These are phyloP conservation scores for Fusarium sp. DNA, from an alignment of 2,329 filamentous ascomycete species.

Conservation along the genomic window DNA sequence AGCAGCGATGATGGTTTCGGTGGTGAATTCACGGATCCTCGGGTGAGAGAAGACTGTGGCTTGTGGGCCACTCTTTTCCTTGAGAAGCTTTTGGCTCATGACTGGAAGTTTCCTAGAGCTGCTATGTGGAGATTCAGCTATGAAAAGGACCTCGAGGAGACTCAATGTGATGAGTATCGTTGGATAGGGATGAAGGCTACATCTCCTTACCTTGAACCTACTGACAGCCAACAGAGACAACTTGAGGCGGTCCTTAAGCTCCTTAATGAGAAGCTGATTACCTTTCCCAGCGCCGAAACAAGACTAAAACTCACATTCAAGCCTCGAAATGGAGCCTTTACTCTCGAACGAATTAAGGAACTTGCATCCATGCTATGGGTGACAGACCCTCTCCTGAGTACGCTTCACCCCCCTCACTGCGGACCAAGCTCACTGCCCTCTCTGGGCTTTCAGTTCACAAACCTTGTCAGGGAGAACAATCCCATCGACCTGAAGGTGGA, in stretches of 20 bases:
- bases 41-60: background rate
- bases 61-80: background rate
- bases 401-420: slow-evolving; percentile 32
- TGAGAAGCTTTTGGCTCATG: background rate
- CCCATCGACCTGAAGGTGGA: slow-evolving; percentile 13
- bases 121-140: slow-evolving; percentile 14
- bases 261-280: background rate
- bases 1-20: background rate
- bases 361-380: slow-evolving; percentile 29
- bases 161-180: slow-evolving; percentile 13
- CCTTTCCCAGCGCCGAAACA: slow-evolving; percentile 21
- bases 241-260: slow-evolving; percentile 3
- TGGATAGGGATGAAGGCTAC: slow-evolving; percentile 31
- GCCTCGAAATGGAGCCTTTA: background rate
- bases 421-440: slow-evolving; percentile 26
- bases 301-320: slow-evolving; percentile 14
- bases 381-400: slow-evolving; percentile 21
- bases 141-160: slow-evolving; percentile 15
- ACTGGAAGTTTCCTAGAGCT: background rate
- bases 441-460: slow-evolving; percentile 35
- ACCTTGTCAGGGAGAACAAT: background rate
- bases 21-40: background rate
- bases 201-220: slow-evolving; percentile 14
- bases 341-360: slow-evolving; percentile 14
- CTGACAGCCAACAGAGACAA: background rate